Evolutionary conservation across 2,329 filamentous ascomycete genomes (phyloP).

Genomic region (Shiraia bambusicola): DNA sequence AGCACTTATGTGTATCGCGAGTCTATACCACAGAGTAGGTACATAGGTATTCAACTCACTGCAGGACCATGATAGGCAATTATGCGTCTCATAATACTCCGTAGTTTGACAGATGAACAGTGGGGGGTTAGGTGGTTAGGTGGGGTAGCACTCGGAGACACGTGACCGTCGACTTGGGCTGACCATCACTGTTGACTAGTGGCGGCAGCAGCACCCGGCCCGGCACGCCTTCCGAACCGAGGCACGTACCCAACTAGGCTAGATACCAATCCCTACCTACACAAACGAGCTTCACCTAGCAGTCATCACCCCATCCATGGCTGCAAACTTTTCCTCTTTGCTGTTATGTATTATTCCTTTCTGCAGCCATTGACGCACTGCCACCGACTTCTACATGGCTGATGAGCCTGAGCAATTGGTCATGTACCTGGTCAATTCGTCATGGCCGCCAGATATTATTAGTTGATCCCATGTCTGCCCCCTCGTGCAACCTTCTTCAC

Average conservation of each 20-base stretch:
- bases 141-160: too few relatives aligned
- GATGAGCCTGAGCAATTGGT: background rate
- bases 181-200: too few relatives aligned
- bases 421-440: constrained; percentile 6
- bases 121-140: constrained; percentile 22
- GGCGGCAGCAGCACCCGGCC: constrained; percentile 8
- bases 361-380: constrained; percentile 7
- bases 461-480: constrained; percentile 20
- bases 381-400: constrained; percentile 1
- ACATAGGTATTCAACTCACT: too few relatives aligned
- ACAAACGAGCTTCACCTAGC: constrained; percentile 10
- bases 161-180: too few relatives aligned
- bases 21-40: too few relatives aligned
- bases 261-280: too few relatives aligned
- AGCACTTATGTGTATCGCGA: too few relatives aligned
- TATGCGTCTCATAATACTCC: too few relatives aligned
- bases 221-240: constrained; percentile 4
- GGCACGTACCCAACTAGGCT: constrained; percentile 14
- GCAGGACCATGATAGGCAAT: too few relatives aligned
- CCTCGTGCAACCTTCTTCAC: constrained; percentile 18
- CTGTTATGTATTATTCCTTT: too few relatives aligned
- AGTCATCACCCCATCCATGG: too few relatives aligned
- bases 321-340: constrained; percentile 19
- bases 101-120: constrained; percentile 27
- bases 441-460: constrained; percentile 20